Evolutionary conservation across 148 eudicot genomes (phyloP).

Genomic region (Rhododendron ferrugineum): DNA sequence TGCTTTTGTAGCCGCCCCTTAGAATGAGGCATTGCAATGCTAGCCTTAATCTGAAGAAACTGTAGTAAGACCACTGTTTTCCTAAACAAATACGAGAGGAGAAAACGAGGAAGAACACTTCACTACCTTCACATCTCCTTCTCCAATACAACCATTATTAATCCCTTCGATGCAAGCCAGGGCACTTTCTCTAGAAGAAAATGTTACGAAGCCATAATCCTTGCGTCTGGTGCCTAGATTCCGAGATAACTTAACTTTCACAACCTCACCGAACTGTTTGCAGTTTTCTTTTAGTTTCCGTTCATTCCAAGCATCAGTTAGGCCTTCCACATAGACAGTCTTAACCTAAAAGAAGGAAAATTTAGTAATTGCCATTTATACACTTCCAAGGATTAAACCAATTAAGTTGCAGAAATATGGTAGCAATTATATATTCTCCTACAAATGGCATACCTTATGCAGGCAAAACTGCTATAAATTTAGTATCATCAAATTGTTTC

Average conservation of each 20-base stretch:
- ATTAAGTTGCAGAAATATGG: not conserved
- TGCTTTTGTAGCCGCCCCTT: slow-evolving; percentile 16
- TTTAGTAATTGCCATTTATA: too few relatives aligned
- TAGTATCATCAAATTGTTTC: not conserved
- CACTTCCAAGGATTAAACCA: not conserved
- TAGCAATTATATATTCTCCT: not conserved
- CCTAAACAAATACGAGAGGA: not conserved
- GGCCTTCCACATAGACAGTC: slow-evolving; percentile 22
- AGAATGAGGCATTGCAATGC: slow-evolving; percentile 21
- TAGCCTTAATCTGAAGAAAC: slow-evolving; percentile 21
- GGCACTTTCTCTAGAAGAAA: slow-evolving; percentile 22
- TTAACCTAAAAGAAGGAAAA: slow-evolving; percentile 19
- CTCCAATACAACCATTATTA: slow-evolving; percentile 13
- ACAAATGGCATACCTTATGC: not conserved
- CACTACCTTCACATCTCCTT: slow-evolving; percentile 18
- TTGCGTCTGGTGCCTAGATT: slow-evolving; percentile 8
- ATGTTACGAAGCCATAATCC: slow-evolving; percentile 23
- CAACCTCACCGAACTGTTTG: slow-evolving; percentile 17
- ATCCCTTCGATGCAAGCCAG: slow-evolving; percentile 27
- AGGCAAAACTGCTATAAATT: not conserved
- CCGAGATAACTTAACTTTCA: slow-evolving; percentile 13
- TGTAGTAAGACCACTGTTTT: not conserved
- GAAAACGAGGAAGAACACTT: not conserved
- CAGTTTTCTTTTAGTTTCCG: slow-evolving; percentile 19
- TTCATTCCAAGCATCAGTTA: slow-evolving; percentile 25